A percentile compares a stretch with the other conserved stretches of the same genome.
These are phyloP conservation scores for Aschersonia sp. DNA, from an alignment of 2,329 filamentous ascomycete genomes.

Conservation along the genomic window DNA sequence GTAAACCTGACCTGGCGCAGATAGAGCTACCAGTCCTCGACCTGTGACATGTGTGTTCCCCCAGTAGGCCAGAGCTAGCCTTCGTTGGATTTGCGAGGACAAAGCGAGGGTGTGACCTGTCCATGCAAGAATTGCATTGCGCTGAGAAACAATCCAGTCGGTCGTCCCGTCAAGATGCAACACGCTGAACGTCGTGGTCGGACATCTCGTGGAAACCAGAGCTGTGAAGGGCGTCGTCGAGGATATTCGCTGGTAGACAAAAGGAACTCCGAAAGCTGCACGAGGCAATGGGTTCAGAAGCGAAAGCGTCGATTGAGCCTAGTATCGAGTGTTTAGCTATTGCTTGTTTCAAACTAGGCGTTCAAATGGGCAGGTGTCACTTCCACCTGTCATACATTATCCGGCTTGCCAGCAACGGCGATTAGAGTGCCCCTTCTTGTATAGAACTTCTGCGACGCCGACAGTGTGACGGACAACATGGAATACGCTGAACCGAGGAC, in stretches of 20 bases:
- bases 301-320: slow-evolving; percentile 82
- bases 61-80: slow-evolving; percentile 74
- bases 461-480: slow-evolving; percentile 81
- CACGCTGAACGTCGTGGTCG: slow-evolving; percentile 73
- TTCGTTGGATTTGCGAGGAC: slow-evolving; percentile 59
- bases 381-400: slow-evolving; percentile 49
- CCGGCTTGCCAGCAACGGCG: slow-evolving; percentile 74
- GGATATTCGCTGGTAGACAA: slow-evolving; percentile 83
- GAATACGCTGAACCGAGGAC: slow-evolving; percentile 87
- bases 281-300: slow-evolving; percentile 73
- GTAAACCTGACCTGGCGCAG: slow-evolving; percentile 80
- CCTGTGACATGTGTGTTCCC: slow-evolving; percentile 81
- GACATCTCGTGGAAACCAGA: slow-evolving; percentile 75
- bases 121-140: slow-evolving; percentile 86
- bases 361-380: no score
- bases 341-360: not conserved
- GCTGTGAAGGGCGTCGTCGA: slow-evolving; percentile 80
- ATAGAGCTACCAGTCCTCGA: slow-evolving; percentile 70
- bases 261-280: slow-evolving; percentile 72
- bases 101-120: slow-evolving; percentile 75
- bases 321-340: not conserved
- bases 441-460: slow-evolving; percentile 85
- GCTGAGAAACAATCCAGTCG: slow-evolving; percentile 88
- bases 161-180: slow-evolving; percentile 84
- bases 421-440: slow-evolving; percentile 85